Percentiles rank a stretch among this genome's conserved stretches.
Evolutionary conservation across 345 rosid species (phyloP).

Genomic region (Rhodamnia argentea): DNA sequence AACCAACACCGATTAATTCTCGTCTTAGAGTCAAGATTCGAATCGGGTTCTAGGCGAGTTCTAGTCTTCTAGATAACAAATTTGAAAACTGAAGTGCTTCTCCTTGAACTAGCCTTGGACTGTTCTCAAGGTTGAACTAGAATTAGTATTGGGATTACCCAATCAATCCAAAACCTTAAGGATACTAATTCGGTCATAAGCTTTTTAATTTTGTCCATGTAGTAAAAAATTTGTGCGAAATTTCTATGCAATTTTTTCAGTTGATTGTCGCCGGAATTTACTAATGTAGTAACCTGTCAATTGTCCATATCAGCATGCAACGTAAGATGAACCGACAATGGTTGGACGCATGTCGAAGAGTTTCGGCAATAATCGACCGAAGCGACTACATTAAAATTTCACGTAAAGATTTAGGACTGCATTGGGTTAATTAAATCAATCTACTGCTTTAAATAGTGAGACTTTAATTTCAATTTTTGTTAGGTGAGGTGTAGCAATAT

Average conservation of each 20-base stretch:
- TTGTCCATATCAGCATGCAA: neutral
- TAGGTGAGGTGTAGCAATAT: conserved; percentile 8
- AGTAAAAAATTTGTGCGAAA: neutral
- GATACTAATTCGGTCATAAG: neutral
- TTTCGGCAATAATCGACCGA: neutral
- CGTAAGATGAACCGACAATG: rapidly evolving
- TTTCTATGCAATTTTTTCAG: neutral
- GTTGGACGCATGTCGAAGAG: rapidly evolving
- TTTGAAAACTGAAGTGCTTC: rapidly evolving
- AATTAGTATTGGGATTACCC: neutral
- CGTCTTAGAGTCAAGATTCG: rapidly evolving
- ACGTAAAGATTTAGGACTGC: neutral
- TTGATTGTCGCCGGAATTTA: no score
- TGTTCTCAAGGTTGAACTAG: rapidly evolving
- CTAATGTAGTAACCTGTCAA: rapidly evolving
- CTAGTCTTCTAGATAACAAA: rapidly evolving
- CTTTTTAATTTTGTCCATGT: neutral
- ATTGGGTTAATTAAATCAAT: neutral
- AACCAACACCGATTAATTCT: no score
- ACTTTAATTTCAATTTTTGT: neutral
- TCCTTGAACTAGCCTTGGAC: neutral
- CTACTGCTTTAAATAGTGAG: neutral
- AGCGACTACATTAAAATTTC: rapidly evolving
- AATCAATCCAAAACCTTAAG: neutral
- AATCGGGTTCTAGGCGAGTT: rapidly evolving